Evolutionary conservation across 805 yeast genomes (phyloP), one percentile per base, ranked within the genome.

Genomic region (Maudiozyma serrabonitensis): DNA sequence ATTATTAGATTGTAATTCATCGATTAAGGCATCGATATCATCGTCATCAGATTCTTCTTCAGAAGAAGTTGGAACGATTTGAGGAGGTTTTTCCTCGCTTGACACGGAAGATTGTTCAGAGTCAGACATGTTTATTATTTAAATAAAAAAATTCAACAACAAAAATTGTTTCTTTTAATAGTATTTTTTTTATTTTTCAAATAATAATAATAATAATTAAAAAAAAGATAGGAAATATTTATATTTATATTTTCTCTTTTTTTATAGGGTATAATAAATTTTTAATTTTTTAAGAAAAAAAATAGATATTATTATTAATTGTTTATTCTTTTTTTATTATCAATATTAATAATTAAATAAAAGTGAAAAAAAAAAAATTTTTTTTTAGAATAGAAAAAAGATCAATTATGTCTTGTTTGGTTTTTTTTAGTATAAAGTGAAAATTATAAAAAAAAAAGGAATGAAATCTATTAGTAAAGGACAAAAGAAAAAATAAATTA

Each of bases 1-100:
- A 56, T 74, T 75, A 69, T 81, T 72, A 48, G 76, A 73, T 73
- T 87, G 95, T 63, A 88, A 75, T 64, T 87, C 95, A 56, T 79
- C 75, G 61, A 83, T 79, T 69, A 83, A 78, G 68, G 81, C 85
- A 62, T 81, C 86, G 58, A 81, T 81, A 63, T 81, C 85, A 54
- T 79, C 84, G 46, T 77, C 84, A 32, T 78, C 84, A n/a, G 74
- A 81, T 16, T 69, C 78, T 21, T 67, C 80, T 41, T 60, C 76
- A 50, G 54, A 50, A 21, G 56, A 49, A 16, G 49, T 46, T 28
- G 34, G 43, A 31, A 49, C 50, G 25, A 46, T 31, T 48, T 49
- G 50, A 49, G 56, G 56, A 19, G 54, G 54, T 41, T 53, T 51
- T 44, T 53, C 54, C 7, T 51, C 44, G 21, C 19, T 26, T 23